A percentile compares a stretch with the other conserved stretches of the same genome.
phyloP scores from a whole-genome alignment of 371 early-diverging fungal species.

The Mortierella polycephala region DNA sequence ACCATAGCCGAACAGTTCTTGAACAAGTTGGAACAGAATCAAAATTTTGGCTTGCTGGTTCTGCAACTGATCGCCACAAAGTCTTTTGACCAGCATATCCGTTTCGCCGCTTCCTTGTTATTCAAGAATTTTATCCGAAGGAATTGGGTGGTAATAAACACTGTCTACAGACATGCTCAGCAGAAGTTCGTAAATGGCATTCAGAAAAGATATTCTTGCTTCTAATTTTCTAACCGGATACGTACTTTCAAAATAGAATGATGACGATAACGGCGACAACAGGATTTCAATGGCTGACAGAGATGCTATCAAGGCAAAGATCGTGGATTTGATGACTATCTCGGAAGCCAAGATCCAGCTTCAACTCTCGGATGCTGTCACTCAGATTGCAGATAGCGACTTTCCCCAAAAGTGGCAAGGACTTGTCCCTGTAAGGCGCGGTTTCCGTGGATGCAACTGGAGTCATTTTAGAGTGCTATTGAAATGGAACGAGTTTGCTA shows the following conservation, averaged over 20 bases:
- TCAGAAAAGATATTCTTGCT: not conserved
- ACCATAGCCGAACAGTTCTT: constrained; percentile 73
- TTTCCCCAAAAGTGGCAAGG: constrained; percentile 91
- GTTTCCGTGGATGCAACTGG: too few relatives aligned
- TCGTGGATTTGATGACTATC: constrained; percentile 88
- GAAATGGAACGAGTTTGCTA: too few relatives aligned
- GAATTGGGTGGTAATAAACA: constrained; percentile 83
- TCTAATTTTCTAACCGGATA: not conserved
- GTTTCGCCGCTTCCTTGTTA: constrained; percentile 87
- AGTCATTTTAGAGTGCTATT: too few relatives aligned
- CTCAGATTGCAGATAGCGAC: constrained; percentile 91
- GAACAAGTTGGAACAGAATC: constrained; percentile 69
- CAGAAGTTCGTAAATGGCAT: not conserved
- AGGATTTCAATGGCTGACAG: constrained; percentile 79
- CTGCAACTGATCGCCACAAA: constrained; percentile 76
- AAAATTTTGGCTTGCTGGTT: constrained; percentile 79
- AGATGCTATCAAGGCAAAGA: constrained; percentile 78
- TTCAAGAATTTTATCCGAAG: constrained; percentile 96
- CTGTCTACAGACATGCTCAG: not conserved
- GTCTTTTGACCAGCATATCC: constrained; percentile 64
- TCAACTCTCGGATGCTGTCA: constrained; percentile 92
- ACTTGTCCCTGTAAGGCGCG: constrained; percentile 76
- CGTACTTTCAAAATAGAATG: constrained; percentile 10
- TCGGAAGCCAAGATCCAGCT: constrained; percentile 84
- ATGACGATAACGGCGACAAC: constrained; percentile 60